Evolutionary conservation across 768 basidiomycete genomes (phyloP).

Genomic region (Coprinellus aureogranulatus): DNA sequence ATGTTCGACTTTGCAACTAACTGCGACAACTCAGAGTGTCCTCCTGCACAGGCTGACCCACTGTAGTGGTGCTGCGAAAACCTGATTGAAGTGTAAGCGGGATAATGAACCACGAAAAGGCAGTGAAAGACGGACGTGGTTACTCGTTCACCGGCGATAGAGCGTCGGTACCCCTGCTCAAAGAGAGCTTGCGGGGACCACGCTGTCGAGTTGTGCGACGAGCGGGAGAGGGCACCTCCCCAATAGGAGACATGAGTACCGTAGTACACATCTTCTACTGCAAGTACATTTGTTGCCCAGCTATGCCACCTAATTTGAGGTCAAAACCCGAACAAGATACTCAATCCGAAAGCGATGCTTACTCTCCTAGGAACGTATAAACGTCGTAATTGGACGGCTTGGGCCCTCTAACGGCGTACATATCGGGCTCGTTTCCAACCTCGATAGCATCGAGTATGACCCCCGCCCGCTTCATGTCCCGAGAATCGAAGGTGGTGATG

Average conservation of each 20-base stretch:
- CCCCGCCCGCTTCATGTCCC: slow-evolving; percentile 33
- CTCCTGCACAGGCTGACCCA: slow-evolving; percentile 58
- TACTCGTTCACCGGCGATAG: slow-evolving; percentile 46
- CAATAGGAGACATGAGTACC: slow-evolving; percentile 42
- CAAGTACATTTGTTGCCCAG: slow-evolving; percentile 47
- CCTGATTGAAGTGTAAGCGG: slow-evolving; percentile 26
- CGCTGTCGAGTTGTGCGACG: slow-evolving; percentile 42
- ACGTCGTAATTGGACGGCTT: slow-evolving; percentile 29
- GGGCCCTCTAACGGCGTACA: slow-evolving; percentile 39
- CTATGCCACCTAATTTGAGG: slow-evolving; percentile 42
- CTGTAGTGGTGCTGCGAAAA: slow-evolving; percentile 57
- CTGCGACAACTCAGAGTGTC: slow-evolving; percentile 49
- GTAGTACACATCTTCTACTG: slow-evolving; percentile 33
- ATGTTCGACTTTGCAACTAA: slow-evolving; percentile 60
- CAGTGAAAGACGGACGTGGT: slow-evolving; percentile 37
- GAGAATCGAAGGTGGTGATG: slow-evolving; percentile 43
- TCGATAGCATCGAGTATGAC: slow-evolving; percentile 54
- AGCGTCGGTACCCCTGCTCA: slow-evolving; percentile 44
- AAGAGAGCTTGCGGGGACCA: slow-evolving; percentile 65
- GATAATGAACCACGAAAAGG: not conserved
- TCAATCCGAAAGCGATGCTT: no score
- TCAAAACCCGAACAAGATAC: not conserved
- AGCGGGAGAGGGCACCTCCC: slow-evolving; percentile 47
- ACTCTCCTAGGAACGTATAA: slow-evolving; percentile 48
- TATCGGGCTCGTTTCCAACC: slow-evolving; percentile 60